Conservation (phyloP, 106 monocot species). For the Vanilla planifolia region DNA sequence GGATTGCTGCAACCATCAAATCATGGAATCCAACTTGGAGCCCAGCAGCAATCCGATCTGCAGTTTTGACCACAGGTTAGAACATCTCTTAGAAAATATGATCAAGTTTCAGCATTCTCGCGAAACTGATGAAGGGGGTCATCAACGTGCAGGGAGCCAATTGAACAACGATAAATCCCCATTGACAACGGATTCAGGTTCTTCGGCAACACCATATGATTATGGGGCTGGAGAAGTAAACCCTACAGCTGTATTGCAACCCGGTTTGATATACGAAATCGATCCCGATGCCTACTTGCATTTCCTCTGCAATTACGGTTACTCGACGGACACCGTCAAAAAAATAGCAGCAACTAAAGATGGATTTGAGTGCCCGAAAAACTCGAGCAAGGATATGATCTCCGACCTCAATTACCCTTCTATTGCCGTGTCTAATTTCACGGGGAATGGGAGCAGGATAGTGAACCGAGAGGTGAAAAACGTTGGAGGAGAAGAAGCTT, state of each 20-base stretch:
- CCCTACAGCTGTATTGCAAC: conserved; percentile 38
- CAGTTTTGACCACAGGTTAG: conserved; percentile 78
- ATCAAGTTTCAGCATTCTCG: not conserved
- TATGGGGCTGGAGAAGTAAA: conserved; percentile 67
- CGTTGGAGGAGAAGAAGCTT: conserved; percentile 42
- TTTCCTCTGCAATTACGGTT: conserved; percentile 84
- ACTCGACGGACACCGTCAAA: conserved; percentile 38
- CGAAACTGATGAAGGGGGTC: not conserved
- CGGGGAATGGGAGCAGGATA: conserved; percentile 8
- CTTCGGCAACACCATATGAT: conserved; percentile 57
- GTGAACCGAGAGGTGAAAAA: conserved; percentile 55
- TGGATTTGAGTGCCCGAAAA: conserved; percentile 49
- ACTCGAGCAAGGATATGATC: conserved; percentile 51
- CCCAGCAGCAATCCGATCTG: conserved; percentile 62
- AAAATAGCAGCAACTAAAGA: conserved; percentile 30
- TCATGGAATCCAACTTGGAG: conserved; percentile 70
- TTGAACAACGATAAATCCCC: conserved; percentile 28
- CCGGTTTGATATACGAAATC: conserved; percentile 64
- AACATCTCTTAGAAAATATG: not conserved
- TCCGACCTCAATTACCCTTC: conserved; percentile 83
- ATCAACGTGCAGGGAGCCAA: conserved; percentile 24
- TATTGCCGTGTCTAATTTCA: conserved; percentile 39
- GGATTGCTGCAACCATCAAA: conserved; percentile 52
- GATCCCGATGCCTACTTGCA: conserved; percentile 40
- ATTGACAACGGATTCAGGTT: conserved; percentile 38